Base-by-base conservation (phyloP, 331 rosid species). In the Acacia pycnantha region DNA sequence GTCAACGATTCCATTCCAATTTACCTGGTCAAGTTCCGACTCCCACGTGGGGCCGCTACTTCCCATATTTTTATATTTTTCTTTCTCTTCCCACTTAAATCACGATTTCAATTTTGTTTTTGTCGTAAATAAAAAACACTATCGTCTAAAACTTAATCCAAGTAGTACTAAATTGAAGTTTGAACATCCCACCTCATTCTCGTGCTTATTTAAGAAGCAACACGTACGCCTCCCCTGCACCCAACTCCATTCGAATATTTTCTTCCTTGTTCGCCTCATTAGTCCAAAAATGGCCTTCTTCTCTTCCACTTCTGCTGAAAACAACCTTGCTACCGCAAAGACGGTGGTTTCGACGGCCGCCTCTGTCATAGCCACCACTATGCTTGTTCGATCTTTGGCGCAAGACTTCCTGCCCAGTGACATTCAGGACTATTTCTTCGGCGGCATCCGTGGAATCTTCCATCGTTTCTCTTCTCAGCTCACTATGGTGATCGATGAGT, bases 401-500 rank as follows among this genome's bases (percentile, higher is more conserved):
- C 79, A 59, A 22, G 96, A 94, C 15, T 62, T 92, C 65, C 16
- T 92, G n/a, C 98, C 96, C 0, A 22, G 27, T 11, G 90, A 92
- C 4, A 8, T 94, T 67, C 87, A 62, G 1, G 77, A 83, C 21
- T 80, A 77, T 69, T 2, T 92, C 6, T 72, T 51, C 59, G 58
- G 37, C 5, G 83, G 85, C 6, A 65, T 86, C 53, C 43, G 82
- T 24, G 53, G 56, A 65, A n/a, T 86, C 50, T 73, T 83, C 73
- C 40, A 22, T 29, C 86, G 88, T 4, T 90, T 88, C 91, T 92
- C 97, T 4, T 66, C 85, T 21, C 85, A 86, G 26, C 78, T 87
- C 81, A 94, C 94, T 6, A 86, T 92, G 78, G 86, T 94, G 19
- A 81, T 94, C 50, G 91, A 89, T 27, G 95, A 92, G 80, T 88